These are phyloP conservation scores for Trypanosoma rangeli DNA, from an alignment of 208 protist genomes.

Conservation along the genomic window DNA sequence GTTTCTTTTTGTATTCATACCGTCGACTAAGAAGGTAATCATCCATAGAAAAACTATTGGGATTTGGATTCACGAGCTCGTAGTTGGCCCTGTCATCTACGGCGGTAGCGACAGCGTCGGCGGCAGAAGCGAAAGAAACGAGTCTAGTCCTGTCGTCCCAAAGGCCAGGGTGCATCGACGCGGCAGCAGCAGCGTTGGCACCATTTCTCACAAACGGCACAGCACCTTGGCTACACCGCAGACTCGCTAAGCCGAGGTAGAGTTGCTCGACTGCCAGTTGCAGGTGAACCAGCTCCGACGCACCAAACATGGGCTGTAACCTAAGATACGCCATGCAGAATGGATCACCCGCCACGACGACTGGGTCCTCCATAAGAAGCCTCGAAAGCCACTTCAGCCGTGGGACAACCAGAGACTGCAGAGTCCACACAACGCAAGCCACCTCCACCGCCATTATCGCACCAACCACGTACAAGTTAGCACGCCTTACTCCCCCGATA, in stretches of 20 bases:
- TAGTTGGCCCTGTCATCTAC: not conserved
- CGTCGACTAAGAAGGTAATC: conserved; percentile 11
- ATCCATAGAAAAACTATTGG: conserved; percentile 2
- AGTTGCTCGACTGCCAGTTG: conserved; percentile 21
- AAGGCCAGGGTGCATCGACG: no score
- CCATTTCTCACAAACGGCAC: not conserved
- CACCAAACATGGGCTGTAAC: not conserved
- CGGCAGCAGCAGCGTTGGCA: not conserved
- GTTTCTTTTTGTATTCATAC: conserved; percentile 8
- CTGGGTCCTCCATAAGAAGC: conserved; percentile 16
- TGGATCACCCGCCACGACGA: conserved; percentile 17
- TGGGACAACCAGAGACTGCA: conserved; percentile 10
- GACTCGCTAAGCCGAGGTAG: conserved; percentile 6
- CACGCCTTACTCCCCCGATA: not conserved
- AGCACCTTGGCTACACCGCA: conserved; percentile 1
- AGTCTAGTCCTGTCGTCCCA: not conserved
- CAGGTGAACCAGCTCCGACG: conserved; percentile 8
- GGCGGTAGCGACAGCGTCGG: not conserved
- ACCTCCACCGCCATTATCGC: conserved; percentile 9
- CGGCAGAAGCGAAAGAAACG: not conserved
- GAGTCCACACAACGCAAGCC: not conserved
- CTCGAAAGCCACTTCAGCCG: not conserved
- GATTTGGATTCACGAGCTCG: not conserved
- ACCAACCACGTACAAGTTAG: conserved; percentile 14
- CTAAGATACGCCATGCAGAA: conserved; percentile 6